Evolutionary conservation across 148 eudicot species (phyloP).

Genomic region (Fagopyrum tataricum): DNA sequence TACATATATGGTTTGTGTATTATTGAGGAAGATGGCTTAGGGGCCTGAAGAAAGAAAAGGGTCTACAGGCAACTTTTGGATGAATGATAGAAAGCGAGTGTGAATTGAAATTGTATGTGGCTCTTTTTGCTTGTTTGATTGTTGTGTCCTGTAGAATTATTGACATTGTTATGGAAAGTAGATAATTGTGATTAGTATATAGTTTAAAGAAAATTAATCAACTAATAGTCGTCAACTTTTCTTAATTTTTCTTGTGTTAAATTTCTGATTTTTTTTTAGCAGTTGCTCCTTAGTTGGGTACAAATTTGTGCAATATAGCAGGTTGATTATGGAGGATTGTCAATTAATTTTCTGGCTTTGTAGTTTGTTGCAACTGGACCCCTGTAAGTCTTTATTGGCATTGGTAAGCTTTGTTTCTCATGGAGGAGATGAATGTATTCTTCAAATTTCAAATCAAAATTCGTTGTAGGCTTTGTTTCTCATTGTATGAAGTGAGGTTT

Average conservation of each 20-base stretch:
- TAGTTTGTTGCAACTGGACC: no score
- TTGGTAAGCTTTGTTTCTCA: no score
- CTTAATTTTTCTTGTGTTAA: background rate
- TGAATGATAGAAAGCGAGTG: background rate
- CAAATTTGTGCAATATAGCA: no score
- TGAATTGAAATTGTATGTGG: background rate
- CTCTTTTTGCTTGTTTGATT: background rate
- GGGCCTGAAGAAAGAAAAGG: background rate
- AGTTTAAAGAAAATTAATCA: background rate
- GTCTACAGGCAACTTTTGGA: background rate
- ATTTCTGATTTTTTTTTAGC: background rate
- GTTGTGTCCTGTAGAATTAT: background rate
- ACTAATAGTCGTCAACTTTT: background rate
- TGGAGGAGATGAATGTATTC: no score
- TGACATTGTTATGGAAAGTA: background rate
- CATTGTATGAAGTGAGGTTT: no score
- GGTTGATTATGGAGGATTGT: no score
- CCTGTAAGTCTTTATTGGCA: no score
- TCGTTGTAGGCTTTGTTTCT: no score
- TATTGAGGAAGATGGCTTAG: background rate
- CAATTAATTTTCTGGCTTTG: no score
- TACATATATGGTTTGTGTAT: background rate
- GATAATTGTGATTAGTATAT: background rate
- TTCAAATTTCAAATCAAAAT: no score
- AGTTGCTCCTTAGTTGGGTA: no score